Conservation (phyloP, 768 basidiomycete genomes). For the Phylloporus sp. region DNA sequence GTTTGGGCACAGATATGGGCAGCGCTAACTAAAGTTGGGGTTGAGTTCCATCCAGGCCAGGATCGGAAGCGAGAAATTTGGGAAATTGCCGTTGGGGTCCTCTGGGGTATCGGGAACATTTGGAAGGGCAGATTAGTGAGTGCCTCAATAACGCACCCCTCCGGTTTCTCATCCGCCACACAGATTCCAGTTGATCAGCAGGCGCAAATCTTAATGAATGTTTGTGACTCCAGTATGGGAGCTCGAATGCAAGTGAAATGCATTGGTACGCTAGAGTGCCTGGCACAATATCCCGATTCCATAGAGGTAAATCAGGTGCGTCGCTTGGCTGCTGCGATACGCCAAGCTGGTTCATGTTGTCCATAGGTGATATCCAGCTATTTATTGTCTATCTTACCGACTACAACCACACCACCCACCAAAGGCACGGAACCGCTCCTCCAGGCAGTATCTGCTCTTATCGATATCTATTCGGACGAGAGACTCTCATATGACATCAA, state of each 20-base stretch:
- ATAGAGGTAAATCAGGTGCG: constrained; percentile 49
- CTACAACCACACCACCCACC: constrained; percentile 33
- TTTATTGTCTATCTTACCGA: constrained; percentile 59
- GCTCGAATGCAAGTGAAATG: constrained; percentile 63
- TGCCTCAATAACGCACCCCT: not conserved
- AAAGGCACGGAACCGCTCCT: constrained; percentile 64
- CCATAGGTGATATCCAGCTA: constrained; percentile 58
- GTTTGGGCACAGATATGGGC: constrained; percentile 69
- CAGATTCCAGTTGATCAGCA: constrained; percentile 59
- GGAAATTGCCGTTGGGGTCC: constrained; percentile 72
- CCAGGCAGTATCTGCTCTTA: constrained; percentile 74
- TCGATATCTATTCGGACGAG: constrained; percentile 94
- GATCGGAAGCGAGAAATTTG: constrained; percentile 72
- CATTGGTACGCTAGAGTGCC: constrained; percentile 79
- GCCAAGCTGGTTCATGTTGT: not conserved
- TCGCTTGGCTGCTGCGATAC: constrained; percentile 22
- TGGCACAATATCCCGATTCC: constrained; percentile 65
- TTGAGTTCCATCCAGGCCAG: constrained; percentile 55
- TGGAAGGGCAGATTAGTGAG: constrained; percentile 66
- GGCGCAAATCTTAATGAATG: constrained; percentile 57
- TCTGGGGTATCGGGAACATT: constrained; percentile 82
- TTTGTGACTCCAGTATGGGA: constrained; percentile 54
- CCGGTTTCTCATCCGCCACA: constrained; percentile 6
- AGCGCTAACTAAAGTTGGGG: constrained; percentile 55
- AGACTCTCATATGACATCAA: constrained; percentile 71